Percentiles rank a stretch among this genome's conserved stretches.
These are phyloP conservation scores for Trichoderma asperelloides DNA, from an alignment of 495 filamentous ascomycete genomes.

Conservation along the genomic window DNA sequence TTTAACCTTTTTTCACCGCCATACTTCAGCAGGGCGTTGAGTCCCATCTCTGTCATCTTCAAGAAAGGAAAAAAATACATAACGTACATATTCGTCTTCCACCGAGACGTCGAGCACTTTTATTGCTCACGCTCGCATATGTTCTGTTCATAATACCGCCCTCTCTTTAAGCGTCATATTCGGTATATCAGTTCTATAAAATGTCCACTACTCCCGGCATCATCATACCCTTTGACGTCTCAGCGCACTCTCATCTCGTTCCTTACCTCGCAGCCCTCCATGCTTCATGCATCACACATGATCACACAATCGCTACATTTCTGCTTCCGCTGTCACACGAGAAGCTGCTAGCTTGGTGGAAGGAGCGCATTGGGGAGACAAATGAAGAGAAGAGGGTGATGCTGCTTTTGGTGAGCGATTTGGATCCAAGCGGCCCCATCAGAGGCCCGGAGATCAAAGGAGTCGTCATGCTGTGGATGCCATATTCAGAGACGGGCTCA, in stretches of 20 bases:
- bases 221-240: constrained; percentile 17
- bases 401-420: constrained; percentile 24
- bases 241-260: constrained; percentile 24
- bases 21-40: too few species aligned
- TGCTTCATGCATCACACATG: constrained; percentile 28
- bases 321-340: constrained; percentile 29
- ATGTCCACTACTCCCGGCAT: constrained; percentile 9
- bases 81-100: too few species aligned
- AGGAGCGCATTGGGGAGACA: constrained; percentile 27
- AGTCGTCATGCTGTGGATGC: constrained; percentile 28
- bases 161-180: background rate
- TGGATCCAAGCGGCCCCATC: constrained; percentile 18
- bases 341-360: constrained; percentile 32
- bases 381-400: constrained; percentile 24
- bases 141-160: too few species aligned
- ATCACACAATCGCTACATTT: constrained; percentile 31
- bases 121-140: too few species aligned
- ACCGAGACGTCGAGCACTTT: too few species aligned
- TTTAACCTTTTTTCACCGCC: too few species aligned
- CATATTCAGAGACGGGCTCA: constrained; percentile 26
- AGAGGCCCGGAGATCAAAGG: constrained; percentile 27
- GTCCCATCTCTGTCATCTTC: too few species aligned
- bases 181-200: constrained; percentile 13
- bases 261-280: constrained; percentile 34
- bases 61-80: too few species aligned